phyloP scores from a whole-genome alignment of 352 stramenopile species.

The Phytophthora cactorum region DNA sequence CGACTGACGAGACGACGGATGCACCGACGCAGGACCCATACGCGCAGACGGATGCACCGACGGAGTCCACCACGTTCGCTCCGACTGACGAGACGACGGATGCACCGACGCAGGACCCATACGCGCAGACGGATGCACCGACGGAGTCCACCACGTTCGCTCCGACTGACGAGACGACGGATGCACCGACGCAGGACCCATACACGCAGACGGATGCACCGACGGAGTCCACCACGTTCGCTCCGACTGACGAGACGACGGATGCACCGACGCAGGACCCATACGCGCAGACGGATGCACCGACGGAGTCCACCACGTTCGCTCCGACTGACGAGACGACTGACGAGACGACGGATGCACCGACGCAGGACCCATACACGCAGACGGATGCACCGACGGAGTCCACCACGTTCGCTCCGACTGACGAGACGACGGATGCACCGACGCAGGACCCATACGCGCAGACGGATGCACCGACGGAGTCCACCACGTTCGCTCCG shows the following conservation, averaged over 20 bases:
- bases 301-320: background rate
- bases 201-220: background rate
- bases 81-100: background rate
- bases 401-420: background rate
- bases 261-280: too few species aligned
- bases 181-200: background rate
- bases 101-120: background rate
- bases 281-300: background rate
- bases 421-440: background rate
- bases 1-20: background rate
- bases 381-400: background rate
- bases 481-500: background rate
- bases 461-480: background rate
- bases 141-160: background rate
- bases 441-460: too few species aligned
- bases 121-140: background rate
- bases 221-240: background rate
- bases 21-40: too few species aligned
- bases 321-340: background rate
- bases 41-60: background rate
- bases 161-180: background rate
- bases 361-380: too few species aligned
- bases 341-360: background rate
- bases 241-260: background rate
- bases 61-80: background rate